A percentile compares a stretch with the other conserved stretches of the same genome.
Conservation (phyloP, 2,329 filamentous ascomycete species). For the Aspergillus luchuensis region DNA sequence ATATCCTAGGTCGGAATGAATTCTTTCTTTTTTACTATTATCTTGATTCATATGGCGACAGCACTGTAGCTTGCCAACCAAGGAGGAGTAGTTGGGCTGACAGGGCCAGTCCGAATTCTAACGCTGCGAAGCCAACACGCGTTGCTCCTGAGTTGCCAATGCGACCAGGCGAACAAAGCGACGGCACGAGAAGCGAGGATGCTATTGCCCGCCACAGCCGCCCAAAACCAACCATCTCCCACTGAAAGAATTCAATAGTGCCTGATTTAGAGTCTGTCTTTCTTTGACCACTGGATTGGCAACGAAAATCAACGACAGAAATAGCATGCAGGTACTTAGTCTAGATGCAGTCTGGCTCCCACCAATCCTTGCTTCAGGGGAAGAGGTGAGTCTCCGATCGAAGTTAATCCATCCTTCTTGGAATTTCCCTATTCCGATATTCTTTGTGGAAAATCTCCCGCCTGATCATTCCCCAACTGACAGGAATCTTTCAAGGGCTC, state of each 20-base stretch:
- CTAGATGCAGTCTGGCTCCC: not conserved
- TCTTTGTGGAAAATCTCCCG: not conserved
- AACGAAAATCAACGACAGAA: not conserved
- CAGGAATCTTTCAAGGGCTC: no score
- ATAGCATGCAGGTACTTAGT: not conserved
- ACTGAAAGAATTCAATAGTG: not conserved
- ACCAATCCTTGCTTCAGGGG: not conserved
- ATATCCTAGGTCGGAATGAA: conserved; percentile 8
- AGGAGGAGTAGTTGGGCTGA: not conserved
- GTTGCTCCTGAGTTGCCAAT: not conserved
- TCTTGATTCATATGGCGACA: not conserved
- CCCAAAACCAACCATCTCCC: not conserved
- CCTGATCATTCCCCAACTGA: not conserved
- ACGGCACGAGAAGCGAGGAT: not conserved
- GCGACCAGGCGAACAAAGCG: not conserved
- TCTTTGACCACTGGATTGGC: not conserved
- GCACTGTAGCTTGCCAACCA: not conserved
- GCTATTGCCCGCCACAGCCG: not conserved
- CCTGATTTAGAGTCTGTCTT: not conserved
- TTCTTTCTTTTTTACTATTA: not conserved
- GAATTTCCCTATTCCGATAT: not conserved
- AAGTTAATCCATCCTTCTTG: not conserved
- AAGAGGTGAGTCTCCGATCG: not conserved
- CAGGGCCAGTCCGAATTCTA: not conserved
- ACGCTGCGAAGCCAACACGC: not conserved